Percentiles rank a stretch among this genome's conserved stretches.
phyloP scores from a whole-genome alignment of 1,284 basidiomycete genomes.

The Sphagnurus paluster region DNA sequence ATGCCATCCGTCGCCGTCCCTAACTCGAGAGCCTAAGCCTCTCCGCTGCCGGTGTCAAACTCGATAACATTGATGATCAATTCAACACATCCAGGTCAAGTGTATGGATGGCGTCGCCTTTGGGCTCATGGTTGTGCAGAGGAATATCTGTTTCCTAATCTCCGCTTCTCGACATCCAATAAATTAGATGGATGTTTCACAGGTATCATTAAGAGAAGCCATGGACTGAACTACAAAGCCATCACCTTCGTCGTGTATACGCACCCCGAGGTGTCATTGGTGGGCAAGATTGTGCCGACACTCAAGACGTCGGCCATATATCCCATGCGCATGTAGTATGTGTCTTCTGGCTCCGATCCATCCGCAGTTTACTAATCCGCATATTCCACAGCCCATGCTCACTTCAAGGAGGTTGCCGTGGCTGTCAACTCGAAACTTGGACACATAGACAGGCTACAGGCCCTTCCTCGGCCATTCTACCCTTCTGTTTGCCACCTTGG shows the following conservation, averaged over 20 bases:
- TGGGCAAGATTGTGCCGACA: conserved; percentile 92
- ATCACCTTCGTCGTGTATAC: conserved; percentile 98
- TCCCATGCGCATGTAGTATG: conserved; percentile 90
- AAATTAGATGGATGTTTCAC: not conserved
- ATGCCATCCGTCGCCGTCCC: conserved; percentile 86
- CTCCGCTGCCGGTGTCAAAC: conserved; percentile 89
- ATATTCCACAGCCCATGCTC: conserved; percentile 82
- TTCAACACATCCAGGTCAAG: conserved; percentile 93
- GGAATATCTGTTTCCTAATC: conserved; percentile 61
- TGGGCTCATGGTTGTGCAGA: conserved; percentile 99
- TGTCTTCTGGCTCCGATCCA: too few species aligned
- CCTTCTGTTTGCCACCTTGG: too few species aligned
- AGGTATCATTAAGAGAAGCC: conserved; percentile 90
- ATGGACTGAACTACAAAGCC: conserved; percentile 95
- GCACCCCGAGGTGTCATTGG: conserved; percentile 97
- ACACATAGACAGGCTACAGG: conserved; percentile 50
- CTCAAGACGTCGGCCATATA: conserved; percentile 90
- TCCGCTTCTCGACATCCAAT: not conserved
- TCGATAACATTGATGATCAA: conserved; percentile 94
- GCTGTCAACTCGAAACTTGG: conserved; percentile 79
- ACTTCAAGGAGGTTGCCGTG: conserved; percentile 92
- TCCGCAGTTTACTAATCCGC: too few species aligned
- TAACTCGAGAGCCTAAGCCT: conserved; percentile 86
- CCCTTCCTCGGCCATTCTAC: too few species aligned
- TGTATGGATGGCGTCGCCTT: conserved; percentile 99